Evolutionary conservation across 352 stramenopile species (phyloP).

Genomic region (Phytopythium ostracodes): DNA sequence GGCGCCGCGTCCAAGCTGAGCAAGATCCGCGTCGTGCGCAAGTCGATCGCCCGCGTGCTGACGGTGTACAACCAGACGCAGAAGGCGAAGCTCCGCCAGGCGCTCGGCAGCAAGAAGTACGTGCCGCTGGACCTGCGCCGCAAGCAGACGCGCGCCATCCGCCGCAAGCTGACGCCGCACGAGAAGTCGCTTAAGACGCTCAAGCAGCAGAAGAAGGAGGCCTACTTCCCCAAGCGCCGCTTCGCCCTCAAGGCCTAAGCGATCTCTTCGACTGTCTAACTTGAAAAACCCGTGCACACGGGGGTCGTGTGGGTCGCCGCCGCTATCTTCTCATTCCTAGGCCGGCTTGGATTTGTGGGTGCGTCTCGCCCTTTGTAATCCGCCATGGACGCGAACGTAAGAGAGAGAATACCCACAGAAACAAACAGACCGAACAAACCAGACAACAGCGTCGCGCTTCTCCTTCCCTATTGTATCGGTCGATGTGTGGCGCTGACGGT

Average conservation of each 20-base stretch:
- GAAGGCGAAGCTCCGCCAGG: conserved; percentile 96
- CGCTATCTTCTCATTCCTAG: conserved; percentile 9
- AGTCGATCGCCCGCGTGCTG: conserved; percentile 98
- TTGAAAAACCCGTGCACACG: conserved; percentile 5
- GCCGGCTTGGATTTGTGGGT: conserved; percentile 1
- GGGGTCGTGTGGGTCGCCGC: background rate
- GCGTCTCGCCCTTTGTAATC: background rate
- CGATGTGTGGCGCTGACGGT: background rate
- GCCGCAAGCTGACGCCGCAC: conserved; percentile 93
- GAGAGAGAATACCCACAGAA: conserved; percentile 2
- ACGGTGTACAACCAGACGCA: conserved; percentile 99
- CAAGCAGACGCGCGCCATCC: conserved; percentile 99
- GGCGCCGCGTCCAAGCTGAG: conserved; percentile 98
- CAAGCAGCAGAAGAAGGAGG: conserved; percentile 95
- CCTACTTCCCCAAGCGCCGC: conserved; percentile 95
- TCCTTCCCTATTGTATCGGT: background rate
- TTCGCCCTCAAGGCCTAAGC: conserved; percentile 98
- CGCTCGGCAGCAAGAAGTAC: conserved; percentile 95
- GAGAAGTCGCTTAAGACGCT: conserved; percentile 93
- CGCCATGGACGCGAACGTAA: background rate
- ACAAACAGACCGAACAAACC: conserved; percentile 5
- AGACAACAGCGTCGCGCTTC: background rate
- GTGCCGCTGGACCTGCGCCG: conserved; percentile 96
- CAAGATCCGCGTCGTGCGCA: conserved; percentile 99
- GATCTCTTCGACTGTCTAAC: conserved; percentile 11